Evolutionary conservation across 257 asterid genomes (phyloP).

Genomic region (Solanum chilense): DNA sequence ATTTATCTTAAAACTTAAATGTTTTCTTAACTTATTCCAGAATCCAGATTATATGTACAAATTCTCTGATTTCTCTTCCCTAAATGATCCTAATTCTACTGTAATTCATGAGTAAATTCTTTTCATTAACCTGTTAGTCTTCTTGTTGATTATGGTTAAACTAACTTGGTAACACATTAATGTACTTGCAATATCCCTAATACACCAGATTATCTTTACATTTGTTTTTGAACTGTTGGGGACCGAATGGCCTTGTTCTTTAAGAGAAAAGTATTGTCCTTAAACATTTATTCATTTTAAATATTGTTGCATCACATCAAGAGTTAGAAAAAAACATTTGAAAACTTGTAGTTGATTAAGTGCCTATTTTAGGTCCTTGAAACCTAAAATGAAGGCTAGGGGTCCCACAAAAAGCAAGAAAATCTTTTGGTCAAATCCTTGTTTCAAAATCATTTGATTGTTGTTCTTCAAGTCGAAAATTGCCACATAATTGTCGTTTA

Average conservation of each 20-base stretch:
- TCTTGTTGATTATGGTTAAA: neutral
- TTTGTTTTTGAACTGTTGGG: neutral
- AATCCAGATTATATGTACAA: neutral
- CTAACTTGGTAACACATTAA: neutral
- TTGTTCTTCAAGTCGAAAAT: neutral
- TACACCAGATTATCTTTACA: neutral
- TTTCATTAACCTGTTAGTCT: neutral
- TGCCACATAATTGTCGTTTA: neutral
- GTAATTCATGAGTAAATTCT: neutral
- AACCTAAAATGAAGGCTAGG: neutral
- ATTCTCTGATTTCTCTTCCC: neutral
- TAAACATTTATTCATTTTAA: neutral
- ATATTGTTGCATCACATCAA: neutral
- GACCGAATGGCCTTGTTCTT: neutral
- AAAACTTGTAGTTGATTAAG: neutral
- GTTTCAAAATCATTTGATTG: neutral
- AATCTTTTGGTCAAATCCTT: neutral
- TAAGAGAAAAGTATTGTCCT: neutral
- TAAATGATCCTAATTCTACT: neutral
- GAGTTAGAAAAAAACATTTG: neutral
- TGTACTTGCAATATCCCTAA: neutral
- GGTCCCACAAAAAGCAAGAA: neutral
- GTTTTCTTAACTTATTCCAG: neutral
- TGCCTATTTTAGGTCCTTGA: neutral
- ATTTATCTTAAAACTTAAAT: neutral